These are phyloP conservation scores for Talaromyces sp. DNA, from an alignment of 2,329 filamentous ascomycete species.

Conservation along the genomic window DNA sequence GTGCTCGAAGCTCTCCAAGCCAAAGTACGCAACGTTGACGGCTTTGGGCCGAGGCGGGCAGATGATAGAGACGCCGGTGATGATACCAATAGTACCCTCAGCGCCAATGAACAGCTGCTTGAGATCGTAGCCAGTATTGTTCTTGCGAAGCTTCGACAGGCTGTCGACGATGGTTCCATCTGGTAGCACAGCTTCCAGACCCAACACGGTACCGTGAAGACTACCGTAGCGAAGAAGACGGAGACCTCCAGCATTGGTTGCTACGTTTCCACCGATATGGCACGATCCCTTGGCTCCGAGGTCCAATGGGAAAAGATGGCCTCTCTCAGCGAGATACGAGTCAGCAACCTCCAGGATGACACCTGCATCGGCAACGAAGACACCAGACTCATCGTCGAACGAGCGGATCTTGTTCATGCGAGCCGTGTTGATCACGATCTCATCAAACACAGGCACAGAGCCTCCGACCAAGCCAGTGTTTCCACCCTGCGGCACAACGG, in stretches of 20 bases:
- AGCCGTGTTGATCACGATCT: constrained; percentile 87
- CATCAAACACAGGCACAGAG: constrained; percentile 94
- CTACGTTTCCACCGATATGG: constrained; percentile 91
- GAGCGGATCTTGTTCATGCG: constrained; percentile 88
- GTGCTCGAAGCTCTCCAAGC: constrained; percentile 83
- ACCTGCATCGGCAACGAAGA: constrained; percentile 84
- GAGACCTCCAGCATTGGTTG: constrained; percentile 91
- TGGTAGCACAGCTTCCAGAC: constrained; percentile 86
- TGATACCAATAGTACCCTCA: constrained; percentile 90
- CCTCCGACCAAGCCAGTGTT: constrained; percentile 96
- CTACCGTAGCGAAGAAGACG: constrained; percentile 88
- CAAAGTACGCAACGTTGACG: constrained; percentile 92
- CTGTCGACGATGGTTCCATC: constrained; percentile 91
- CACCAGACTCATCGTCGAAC: constrained; percentile 89
- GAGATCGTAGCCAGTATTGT: constrained; percentile 97
- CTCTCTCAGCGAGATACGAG: constrained; percentile 72
- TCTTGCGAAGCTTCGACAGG: constrained; percentile 83
- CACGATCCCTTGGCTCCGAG: constrained; percentile 97
- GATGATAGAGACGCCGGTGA: constrained; percentile 83
- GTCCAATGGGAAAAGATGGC: constrained; percentile 90
- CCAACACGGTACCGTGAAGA: constrained; percentile 86
- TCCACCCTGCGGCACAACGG: constrained; percentile 93
- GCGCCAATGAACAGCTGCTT: constrained; percentile 96
- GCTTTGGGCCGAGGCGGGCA: constrained; percentile 84
- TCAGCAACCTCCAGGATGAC: constrained; percentile 87